Conservation (phyloP, 768 basidiomycete species). For the Holtermanniella nyarrowii region DNA sequence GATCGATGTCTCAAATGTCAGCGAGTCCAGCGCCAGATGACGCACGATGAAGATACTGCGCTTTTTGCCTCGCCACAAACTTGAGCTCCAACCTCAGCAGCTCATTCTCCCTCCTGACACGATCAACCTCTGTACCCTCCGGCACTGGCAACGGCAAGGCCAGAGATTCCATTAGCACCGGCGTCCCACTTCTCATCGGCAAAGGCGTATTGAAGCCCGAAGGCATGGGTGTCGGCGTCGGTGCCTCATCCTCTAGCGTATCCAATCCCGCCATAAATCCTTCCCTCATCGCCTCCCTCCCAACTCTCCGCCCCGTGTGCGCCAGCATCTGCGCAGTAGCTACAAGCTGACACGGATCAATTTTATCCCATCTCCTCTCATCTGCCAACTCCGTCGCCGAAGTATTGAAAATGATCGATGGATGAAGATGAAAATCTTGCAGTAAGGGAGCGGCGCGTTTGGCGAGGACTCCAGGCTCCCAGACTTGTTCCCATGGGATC, state of each 20-base stretch:
- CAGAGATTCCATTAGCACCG: background rate
- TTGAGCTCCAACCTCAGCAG: slow-evolving; percentile 22
- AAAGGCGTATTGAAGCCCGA: background rate
- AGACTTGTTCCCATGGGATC: slow-evolving; percentile 59
- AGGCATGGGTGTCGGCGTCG: background rate
- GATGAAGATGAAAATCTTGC: slow-evolving; percentile 63
- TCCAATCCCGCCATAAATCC: background rate
- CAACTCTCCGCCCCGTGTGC: slow-evolving; percentile 12
- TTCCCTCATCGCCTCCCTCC: background rate
- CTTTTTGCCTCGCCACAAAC: slow-evolving; percentile 17
- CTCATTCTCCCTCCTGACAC: slow-evolving; percentile 20
- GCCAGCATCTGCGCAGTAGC: slow-evolving; percentile 23
- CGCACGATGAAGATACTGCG: slow-evolving; percentile 32
- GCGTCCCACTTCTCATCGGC: too few relatives aligned
- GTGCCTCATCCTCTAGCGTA: background rate
- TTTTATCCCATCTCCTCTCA: slow-evolving; percentile 55
- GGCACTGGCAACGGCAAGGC: too few relatives aligned
- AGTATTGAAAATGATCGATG: slow-evolving; percentile 59
- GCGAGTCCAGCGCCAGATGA: background rate
- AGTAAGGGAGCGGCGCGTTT: slow-evolving; percentile 51
- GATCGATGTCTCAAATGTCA: slow-evolving; percentile 25
- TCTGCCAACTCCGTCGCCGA: slow-evolving; percentile 55
- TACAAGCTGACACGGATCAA: slow-evolving; percentile 34
- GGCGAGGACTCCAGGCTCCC: slow-evolving; percentile 61
- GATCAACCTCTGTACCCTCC: background rate